These are phyloP conservation scores for Tricholoma terreum DNA, from an alignment of 768 basidiomycete species.

Conservation along the genomic window DNA sequence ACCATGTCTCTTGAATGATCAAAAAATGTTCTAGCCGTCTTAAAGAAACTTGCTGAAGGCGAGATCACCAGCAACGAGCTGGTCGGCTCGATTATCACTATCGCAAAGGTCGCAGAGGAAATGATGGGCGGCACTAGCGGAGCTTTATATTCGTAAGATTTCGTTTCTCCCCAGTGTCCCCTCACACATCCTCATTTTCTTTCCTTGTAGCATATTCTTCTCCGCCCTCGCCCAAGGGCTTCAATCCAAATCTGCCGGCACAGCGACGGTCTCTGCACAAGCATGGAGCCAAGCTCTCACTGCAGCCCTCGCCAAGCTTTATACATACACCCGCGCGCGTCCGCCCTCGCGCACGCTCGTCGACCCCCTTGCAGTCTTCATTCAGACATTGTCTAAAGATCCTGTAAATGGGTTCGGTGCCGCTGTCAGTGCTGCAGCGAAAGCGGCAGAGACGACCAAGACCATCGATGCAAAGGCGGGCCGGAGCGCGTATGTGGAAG, in stretches of 20 bases:
- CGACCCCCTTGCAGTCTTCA: constrained; percentile 86
- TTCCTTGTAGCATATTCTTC: constrained; percentile 76
- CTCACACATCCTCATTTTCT: background rate
- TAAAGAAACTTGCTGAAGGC: constrained; percentile 53
- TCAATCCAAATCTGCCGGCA: constrained; percentile 32
- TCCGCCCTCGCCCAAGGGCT: constrained; percentile 80
- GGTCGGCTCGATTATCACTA: constrained; percentile 57
- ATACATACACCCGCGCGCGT: constrained; percentile 84
- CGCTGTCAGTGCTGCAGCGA: constrained; percentile 58
- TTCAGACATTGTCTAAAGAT: constrained; percentile 38
- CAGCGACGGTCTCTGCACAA: constrained; percentile 40
- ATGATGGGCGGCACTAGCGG: constrained; percentile 92
- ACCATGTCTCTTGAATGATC: background rate
- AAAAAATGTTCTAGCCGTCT: constrained; percentile 46
- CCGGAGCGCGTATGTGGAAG: constrained; percentile 83
- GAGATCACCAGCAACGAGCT: constrained; percentile 62
- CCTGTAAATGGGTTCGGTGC: constrained; percentile 33
- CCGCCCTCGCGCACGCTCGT: constrained; percentile 89
- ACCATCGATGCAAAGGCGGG: constrained; percentile 83
- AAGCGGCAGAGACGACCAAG: constrained; percentile 73
- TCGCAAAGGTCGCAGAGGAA: constrained; percentile 76
- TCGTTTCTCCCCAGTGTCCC: background rate
- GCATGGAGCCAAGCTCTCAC: constrained; percentile 62
- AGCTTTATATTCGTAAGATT: constrained; percentile 77
- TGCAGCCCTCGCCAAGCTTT: constrained; percentile 58